Evolutionary conservation across 805 yeast species (phyloP).

Genomic region (Isabelozyma pseudorhagii): DNA sequence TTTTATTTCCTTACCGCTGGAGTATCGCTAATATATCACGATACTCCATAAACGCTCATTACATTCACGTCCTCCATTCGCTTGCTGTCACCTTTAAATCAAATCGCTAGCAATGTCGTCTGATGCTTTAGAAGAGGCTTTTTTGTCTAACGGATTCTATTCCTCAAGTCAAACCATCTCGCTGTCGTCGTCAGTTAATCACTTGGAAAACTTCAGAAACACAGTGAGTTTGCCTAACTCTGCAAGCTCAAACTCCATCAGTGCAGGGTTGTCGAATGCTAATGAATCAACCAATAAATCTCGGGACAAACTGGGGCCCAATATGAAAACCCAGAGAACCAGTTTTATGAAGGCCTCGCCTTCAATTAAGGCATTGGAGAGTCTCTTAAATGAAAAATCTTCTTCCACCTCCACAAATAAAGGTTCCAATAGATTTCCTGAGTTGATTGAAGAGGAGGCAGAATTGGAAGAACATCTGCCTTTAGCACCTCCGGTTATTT

Average conservation of each 20-base stretch:
- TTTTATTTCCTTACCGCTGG: background rate
- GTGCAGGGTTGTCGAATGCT: constrained; percentile 10
- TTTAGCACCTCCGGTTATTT: background rate
- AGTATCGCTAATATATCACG: background rate
- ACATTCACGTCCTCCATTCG: too few relatives aligned
- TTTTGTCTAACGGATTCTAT: constrained; percentile 32
- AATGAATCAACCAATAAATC: background rate
- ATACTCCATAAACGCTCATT: too few relatives aligned
- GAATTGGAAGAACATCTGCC: constrained; percentile 12
- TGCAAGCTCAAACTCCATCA: constrained; percentile 21
- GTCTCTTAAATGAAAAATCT: constrained; percentile 21
- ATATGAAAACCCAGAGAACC: constrained; percentile 14
- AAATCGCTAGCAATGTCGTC: background rate
- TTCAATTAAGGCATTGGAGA: constrained; percentile 39
- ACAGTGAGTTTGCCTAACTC: constrained; percentile 25
- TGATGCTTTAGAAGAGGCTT: constrained; percentile 4
- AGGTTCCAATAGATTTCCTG: constrained; percentile 7
- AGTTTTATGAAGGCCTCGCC: constrained; percentile 37
- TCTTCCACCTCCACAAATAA: constrained; percentile 5
- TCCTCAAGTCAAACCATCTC: constrained; percentile 18
- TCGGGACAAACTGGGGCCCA: background rate
- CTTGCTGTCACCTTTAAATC: too few relatives aligned
- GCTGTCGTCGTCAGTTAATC: constrained; percentile 11
- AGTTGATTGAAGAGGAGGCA: constrained; percentile 11
- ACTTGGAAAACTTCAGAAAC: constrained; percentile 21